A percentile compares a stretch with the other conserved stretches of the same genome.
Conservation (phyloP, 2,329 filamentous ascomycete genomes). For the Raffaelea arxii region DNA sequence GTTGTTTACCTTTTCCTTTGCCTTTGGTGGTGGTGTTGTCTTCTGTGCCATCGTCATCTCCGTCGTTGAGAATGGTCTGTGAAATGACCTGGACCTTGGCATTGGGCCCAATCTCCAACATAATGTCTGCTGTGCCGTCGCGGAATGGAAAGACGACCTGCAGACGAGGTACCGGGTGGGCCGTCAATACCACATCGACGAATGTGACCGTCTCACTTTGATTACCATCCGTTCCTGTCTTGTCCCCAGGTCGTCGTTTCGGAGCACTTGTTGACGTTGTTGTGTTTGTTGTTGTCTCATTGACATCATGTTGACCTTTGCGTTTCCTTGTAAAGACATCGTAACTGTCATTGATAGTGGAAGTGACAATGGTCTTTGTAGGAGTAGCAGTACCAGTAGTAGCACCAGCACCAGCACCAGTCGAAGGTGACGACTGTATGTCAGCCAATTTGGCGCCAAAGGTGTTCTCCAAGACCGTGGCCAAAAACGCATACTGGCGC, state of each 20-base stretch:
- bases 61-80: constrained; percentile 42
- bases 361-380: constrained; percentile 12
- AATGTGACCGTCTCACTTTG: constrained; percentile 15
- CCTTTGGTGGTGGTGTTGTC: neutral
- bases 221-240: neutral
- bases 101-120: constrained; percentile 49
- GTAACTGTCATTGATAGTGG: constrained; percentile 18
- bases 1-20: constrained; percentile 23
- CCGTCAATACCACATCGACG: constrained; percentile 44
- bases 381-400: no score
- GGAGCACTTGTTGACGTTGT: neutral
- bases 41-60: neutral
- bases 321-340: constrained; percentile 10
- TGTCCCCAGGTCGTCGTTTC: neutral
- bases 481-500: constrained; percentile 65
- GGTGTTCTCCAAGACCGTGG: constrained; percentile 51
- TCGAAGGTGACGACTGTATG: constrained; percentile 11
- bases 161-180: constrained; percentile 38
- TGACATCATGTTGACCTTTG: neutral
- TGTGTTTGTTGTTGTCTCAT: constrained; percentile 13
- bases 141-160: constrained; percentile 45
- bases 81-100: constrained; percentile 48
- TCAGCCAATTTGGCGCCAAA: constrained; percentile 35
- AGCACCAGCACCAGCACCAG: no score
- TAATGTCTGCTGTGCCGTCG: constrained; percentile 37